A percentile compares a stretch with the other conserved stretches of the same genome.
Conservation (phyloP, 305 asterid species). For the Solanum hybrid region DNA sequence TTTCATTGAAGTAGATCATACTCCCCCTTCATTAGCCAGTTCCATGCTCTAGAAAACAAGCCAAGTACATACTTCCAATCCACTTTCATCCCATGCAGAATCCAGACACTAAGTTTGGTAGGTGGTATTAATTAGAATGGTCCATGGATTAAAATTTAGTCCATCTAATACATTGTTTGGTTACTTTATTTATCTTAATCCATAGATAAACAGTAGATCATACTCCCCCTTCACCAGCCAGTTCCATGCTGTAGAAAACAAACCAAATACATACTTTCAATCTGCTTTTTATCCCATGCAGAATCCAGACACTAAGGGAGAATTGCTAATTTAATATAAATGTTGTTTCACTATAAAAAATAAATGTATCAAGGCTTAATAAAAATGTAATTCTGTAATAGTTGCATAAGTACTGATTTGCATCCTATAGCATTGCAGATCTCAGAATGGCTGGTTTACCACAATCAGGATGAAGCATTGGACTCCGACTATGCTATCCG, state of each 20-base stretch:
- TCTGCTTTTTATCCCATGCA: neutral
- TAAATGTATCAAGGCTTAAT: neutral
- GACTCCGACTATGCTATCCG: slow-evolving; percentile 81
- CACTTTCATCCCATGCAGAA: neutral
- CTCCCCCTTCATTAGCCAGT: neutral
- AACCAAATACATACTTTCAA: neutral
- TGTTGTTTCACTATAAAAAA: neutral
- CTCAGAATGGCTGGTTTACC: slow-evolving; percentile 89
- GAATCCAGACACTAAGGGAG: neutral
- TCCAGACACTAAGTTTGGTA: neutral
- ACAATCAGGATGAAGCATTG: slow-evolving; percentile 47
- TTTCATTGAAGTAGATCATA: neutral
- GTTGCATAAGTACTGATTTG: slow-evolving; percentile 5
- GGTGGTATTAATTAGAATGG: neutral
- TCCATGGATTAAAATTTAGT: neutral
- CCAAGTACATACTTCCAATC: neutral
- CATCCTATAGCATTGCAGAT: slow-evolving; percentile 38
- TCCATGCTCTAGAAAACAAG: neutral
- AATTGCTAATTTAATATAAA: neutral
- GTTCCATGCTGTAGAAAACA: neutral
- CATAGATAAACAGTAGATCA: neutral
- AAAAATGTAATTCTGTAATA: neutral
- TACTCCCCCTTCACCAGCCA: neutral
- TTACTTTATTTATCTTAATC: neutral
- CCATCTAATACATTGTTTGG: neutral